Evolutionary conservation across 805 yeast genomes (phyloP).

Genomic region (Clavispora vitiphila): DNA sequence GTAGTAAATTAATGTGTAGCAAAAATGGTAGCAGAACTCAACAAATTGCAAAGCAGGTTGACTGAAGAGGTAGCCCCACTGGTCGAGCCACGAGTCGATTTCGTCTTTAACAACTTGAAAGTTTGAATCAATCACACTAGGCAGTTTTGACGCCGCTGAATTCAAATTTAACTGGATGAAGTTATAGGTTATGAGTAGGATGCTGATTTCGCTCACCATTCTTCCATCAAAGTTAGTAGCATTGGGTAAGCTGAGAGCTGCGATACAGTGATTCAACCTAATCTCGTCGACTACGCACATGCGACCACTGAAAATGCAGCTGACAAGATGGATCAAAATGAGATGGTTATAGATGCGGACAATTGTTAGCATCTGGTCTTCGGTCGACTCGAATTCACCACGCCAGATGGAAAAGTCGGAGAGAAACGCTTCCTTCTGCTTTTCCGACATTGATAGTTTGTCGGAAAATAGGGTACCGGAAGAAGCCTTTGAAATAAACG

Average conservation of each 20-base stretch:
- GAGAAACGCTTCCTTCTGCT: not conserved
- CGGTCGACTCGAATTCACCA: conserved; percentile 33
- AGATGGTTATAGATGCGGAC: conserved; percentile 70
- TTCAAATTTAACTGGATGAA: conserved; percentile 42
- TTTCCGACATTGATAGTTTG: not conserved
- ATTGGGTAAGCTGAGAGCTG: conserved; percentile 49
- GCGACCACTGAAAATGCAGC: conserved; percentile 62
- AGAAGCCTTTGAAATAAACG: conserved; percentile 50
- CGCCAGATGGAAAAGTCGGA: conserved; percentile 23
- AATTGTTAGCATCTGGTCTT: conserved; percentile 49
- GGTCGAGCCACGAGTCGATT: conserved; percentile 55
- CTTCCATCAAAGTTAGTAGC: conserved; percentile 80
- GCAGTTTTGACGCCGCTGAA: conserved; percentile 4
- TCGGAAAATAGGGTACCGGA: conserved; percentile 31
- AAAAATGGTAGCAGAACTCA: conserved; percentile 64
- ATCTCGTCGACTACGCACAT: conserved; percentile 57
- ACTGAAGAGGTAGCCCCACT: conserved; percentile 64
- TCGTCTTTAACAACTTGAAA: conserved; percentile 41
- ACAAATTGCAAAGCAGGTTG: conserved; percentile 74
- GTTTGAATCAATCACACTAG: conserved; percentile 15
- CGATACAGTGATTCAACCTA: conserved; percentile 53
- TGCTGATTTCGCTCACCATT: conserved; percentile 69
- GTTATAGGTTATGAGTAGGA: conserved; percentile 54
- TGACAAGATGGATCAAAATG: conserved; percentile 60
- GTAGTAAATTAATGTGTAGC: conserved; percentile 47